Conservation (phyloP, 148 eudicot genomes). For the Talinum fruticosum region DNA sequence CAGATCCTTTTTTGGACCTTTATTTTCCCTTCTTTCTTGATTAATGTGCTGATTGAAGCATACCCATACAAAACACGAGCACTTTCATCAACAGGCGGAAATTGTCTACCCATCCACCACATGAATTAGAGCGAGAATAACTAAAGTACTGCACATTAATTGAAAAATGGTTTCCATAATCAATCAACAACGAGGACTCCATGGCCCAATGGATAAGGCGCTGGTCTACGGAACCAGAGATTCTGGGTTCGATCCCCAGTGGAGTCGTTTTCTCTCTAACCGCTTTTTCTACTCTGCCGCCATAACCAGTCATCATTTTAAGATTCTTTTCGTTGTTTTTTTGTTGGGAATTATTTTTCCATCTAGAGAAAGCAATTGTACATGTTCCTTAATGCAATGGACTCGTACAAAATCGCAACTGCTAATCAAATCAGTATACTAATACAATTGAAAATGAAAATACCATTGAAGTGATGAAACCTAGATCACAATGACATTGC, state of each 20-base stretch:
- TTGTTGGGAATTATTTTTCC: neutral
- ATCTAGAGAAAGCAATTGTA: neutral
- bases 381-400: neutral
- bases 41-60: neutral
- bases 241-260: slow-evolving; percentile 96
- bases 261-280: slow-evolving; percentile 42
- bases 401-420: neutral
- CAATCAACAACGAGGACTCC: slow-evolving; percentile 30
- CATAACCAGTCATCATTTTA: neutral
- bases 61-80: neutral
- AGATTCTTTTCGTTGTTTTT: neutral
- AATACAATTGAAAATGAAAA: neutral
- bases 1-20: neutral
- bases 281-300: neutral
- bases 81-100: neutral
- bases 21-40: too few species aligned
- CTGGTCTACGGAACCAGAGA: slow-evolving; percentile 98
- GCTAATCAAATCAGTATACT: neutral
- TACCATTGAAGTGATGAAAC: neutral
- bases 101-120: neutral
- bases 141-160: neutral
- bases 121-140: neutral
- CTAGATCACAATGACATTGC: neutral
- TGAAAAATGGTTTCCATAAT: neutral
- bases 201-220: slow-evolving; percentile 98